phyloP scores from a whole-genome alignment of 164 flowering plant species.

The Dillenia suffruticosa region DNA sequence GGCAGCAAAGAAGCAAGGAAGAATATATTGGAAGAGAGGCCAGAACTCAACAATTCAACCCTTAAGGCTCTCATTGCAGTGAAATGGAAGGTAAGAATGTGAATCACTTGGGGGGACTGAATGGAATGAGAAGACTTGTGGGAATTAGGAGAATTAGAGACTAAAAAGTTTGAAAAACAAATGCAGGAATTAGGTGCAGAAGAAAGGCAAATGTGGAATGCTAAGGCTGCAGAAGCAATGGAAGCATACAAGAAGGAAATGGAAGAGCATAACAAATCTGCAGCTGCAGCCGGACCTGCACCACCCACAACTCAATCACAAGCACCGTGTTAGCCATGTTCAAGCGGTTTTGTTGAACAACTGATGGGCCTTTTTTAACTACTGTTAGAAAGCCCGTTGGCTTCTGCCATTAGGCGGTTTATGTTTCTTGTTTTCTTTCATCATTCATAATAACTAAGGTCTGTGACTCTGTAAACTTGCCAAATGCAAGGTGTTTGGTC shows the following conservation, averaged over 20 bases:
- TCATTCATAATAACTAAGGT: too few relatives aligned
- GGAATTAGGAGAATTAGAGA: too few relatives aligned
- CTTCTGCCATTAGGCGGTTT: neutral
- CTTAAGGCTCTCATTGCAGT: slow-evolving; percentile 70
- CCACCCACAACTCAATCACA: too few relatives aligned
- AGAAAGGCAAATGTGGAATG: slow-evolving; percentile 67
- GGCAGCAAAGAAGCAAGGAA: slow-evolving; percentile 77
- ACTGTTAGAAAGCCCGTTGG: neutral
- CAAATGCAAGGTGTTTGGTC: too few relatives aligned
- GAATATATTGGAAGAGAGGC: slow-evolving; percentile 48
- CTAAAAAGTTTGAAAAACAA: too few relatives aligned
- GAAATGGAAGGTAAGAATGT: slow-evolving; percentile 73
- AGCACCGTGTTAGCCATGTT: slow-evolving; percentile 9
- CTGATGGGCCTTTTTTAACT: neutral
- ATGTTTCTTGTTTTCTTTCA: too few relatives aligned
- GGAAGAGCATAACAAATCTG: slow-evolving; percentile 66
- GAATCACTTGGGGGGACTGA: neutral
- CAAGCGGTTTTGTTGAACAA: slow-evolving; percentile 40
- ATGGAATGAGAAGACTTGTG: neutral
- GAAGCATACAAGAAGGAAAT: slow-evolving; percentile 78
- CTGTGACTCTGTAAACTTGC: too few relatives aligned
- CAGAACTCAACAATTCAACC: slow-evolving; percentile 56
- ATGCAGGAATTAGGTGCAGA: slow-evolving; percentile 60
- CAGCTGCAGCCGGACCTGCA: slow-evolving; percentile 5
- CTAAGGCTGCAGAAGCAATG: slow-evolving; percentile 69